Evolutionary conservation across 1,139 yeast genomes (phyloP), one percentile per base, ranked within the genome.

Genomic region (Hanseniaspora sp.): DNA sequence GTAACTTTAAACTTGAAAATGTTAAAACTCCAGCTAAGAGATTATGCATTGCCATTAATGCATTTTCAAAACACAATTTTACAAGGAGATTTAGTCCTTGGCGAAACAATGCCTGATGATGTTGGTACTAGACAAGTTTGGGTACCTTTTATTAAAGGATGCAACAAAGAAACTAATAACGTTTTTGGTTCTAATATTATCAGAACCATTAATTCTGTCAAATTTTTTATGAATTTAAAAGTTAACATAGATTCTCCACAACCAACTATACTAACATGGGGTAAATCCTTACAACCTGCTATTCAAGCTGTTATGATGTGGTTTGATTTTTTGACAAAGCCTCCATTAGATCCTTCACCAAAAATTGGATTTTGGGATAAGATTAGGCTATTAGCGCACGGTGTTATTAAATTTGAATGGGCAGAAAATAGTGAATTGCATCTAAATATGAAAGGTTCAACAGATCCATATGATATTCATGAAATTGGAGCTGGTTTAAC

Each of bases 231-330:
- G 1, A 83, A 83, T 58, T 66, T 86, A 58, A 67, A 69, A 12
- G 72, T 84, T 42, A 67, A 66, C 7, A 76, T 84, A 45, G 70
- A 72, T 52, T 75, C 90, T 0, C 66, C 72, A 28, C 63, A 67
- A 3, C 83, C 95, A 0, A 77, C 88, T 0, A 71, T 86, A 43
- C 77, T 86, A 51, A 80, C 86, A 0, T 87, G 95, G 95, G 94
- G 95, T 29, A 82, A 82, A 53, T 82, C 86, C 1, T 77, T 81
- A 60, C 86, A 82, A 61, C 87, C 94, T 42, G 92, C 86, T 1
- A 74, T 86, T 48, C 86, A 85, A 61, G 86, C 86, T 54, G 74
- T 82, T 1, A 83, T 83, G 81, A 69, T 79, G 51, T 83, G 82
- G 63, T 79, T 87, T 65, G 95, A 86, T 63, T 82, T 81, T 48